Evolutionary conservation across 306 rosid genomes (phyloP).

Genomic region (Prosopis cineraria): DNA sequence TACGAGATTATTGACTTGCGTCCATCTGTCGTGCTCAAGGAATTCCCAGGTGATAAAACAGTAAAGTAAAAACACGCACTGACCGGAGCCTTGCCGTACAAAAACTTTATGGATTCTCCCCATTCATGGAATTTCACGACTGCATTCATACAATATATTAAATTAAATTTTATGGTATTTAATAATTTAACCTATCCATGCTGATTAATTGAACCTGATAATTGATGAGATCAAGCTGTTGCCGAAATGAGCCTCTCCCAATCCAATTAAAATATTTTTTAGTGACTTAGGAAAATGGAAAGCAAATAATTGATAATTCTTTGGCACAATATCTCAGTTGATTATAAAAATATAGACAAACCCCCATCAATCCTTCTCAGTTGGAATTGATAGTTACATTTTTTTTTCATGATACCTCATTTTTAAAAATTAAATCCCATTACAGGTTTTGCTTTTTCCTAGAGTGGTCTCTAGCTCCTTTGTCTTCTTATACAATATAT

Average conservation of each 20-base stretch:
- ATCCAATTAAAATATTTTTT: neutral
- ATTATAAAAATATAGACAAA: slow-evolving; percentile 27
- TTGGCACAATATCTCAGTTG: slow-evolving; percentile 62
- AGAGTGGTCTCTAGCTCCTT: slow-evolving; percentile 24
- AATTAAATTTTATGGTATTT: neutral
- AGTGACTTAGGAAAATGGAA: slow-evolving; percentile 18
- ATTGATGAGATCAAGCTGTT: slow-evolving; percentile 7
- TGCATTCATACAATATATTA: neutral
- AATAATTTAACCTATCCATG: neutral
- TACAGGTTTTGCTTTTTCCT: slow-evolving; percentile 26
- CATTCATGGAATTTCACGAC: too few species aligned
- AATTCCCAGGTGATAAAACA: too few species aligned
- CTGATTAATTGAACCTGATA: neutral
- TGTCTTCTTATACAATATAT: slow-evolving; percentile 51
- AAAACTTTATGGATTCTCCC: neutral
- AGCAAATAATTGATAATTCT: slow-evolving; percentile 42
- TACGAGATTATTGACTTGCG: too few species aligned
- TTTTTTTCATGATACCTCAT: slow-evolving; percentile 25
- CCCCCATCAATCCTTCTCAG: slow-evolving; percentile 50
- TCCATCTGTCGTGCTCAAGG: too few species aligned
- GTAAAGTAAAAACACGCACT: too few species aligned
- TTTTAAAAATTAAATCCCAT: slow-evolving; percentile 36
- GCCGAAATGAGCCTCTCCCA: neutral
- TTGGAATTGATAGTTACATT: slow-evolving; percentile 30
- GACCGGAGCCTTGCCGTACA: neutral